Base-by-base conservation (phyloP, 2,329 filamentous ascomycete species). In the Trichoderma cornu-damae region DNA sequence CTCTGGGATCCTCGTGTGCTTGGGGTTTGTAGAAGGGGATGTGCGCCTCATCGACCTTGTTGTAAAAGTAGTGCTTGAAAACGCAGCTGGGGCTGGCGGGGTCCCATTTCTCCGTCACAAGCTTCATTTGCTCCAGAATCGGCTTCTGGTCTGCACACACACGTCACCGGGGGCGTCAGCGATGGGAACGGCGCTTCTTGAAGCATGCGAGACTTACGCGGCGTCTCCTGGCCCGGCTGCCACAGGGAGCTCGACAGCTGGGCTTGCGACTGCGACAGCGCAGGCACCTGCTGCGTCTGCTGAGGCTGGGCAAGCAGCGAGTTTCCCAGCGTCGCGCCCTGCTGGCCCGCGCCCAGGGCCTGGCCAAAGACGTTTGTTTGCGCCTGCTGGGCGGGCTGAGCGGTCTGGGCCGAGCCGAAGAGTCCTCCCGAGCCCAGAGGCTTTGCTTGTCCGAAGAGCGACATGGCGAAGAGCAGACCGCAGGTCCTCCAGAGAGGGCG, bases 21-120 rank as follows among this genome's bases (percentile, higher is more conserved):
- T 82, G 78, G 2, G 88, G 88, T 62, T 85, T 82, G 71, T 88
- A 92, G 70, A 88, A 91, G 9, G 88, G 88, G n/a, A 87, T 85
- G 68, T 82, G 81, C 52, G 83, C 81, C 66, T 88, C 83, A 61
- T 88, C 85, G 61, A 92, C 88, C 63, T 89, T 85, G 74, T 94
- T 94, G 79, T 94, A 95, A 70, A 94, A 90, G 76, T 93, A 93
- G 68, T 88, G 79, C 70, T 90, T 88, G 75, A 94, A 90, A 26
- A 82, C 83, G 65, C 88, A 91, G 68, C 83, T 84, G 20, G 83
- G 79, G 69, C 79, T 81, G 24, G 78, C 72, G 1, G 88, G 85
- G 60, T 88, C 79, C 89, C 89, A 94, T 73, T 92, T 91, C 60
- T 83, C 77, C 52, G 83, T 76, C 38, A 94, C 79, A 24, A 84